Evolutionary conservation across 208 protist species (phyloP).

Genomic region (Entamoeba invadens): DNA sequence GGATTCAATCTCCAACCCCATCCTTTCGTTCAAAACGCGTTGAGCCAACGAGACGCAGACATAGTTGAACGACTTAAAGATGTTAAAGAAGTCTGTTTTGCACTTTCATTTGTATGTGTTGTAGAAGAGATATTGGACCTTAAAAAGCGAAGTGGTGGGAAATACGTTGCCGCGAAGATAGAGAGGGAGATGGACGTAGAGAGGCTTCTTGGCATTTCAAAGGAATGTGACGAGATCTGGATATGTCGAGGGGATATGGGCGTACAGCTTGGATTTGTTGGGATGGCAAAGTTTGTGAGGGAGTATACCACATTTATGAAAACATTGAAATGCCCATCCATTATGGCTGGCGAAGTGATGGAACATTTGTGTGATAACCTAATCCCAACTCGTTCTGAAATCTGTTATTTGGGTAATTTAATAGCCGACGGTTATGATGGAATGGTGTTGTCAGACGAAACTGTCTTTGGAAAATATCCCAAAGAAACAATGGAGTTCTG

Average conservation of each 20-base stretch:
- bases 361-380: neutral
- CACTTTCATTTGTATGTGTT: neutral
- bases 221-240: neutral
- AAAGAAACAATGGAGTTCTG: neutral
- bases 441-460: constrained; percentile 2
- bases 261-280: neutral
- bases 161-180: neutral
- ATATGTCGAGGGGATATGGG: constrained; percentile 1
- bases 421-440: neutral
- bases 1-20: constrained; percentile 9
- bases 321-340: neutral
- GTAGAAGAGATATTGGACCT: neutral
- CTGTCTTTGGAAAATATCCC: neutral
- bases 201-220: neutral
- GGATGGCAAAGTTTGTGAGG: neutral
- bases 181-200: neutral
- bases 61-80: neutral
- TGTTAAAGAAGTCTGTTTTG: neutral
- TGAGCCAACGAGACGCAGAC: neutral
- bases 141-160: neutral
- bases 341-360: constrained; percentile 4
- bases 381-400: neutral
- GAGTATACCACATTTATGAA: neutral
- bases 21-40: neutral
- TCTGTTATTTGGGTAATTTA: neutral